Evolutionary conservation across 2,329 filamentous ascomycete genomes (phyloP).

Genomic region (Colletotrichum sp.): DNA sequence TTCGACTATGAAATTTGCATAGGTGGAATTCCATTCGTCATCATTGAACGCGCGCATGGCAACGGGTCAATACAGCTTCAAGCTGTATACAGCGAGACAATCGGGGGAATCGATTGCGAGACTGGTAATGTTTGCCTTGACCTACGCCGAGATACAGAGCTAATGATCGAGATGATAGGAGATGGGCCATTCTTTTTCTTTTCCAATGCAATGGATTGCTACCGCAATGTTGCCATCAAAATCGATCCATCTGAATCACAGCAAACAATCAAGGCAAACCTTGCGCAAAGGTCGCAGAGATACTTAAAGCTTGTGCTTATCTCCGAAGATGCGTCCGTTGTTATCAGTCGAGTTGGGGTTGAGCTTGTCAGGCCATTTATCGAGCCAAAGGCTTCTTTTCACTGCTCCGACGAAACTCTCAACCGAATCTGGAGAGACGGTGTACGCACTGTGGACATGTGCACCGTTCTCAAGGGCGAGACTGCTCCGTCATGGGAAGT

Average conservation of each 20-base stretch:
- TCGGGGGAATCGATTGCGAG: not conserved
- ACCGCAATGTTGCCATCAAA: not conserved
- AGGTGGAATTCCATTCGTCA: not conserved
- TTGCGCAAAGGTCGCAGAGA: not conserved
- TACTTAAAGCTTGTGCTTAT: not conserved
- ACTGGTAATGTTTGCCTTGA: not conserved
- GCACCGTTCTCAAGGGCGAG: slow-evolving; percentile 4
- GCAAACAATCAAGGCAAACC: not conserved
- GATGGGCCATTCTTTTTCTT: slow-evolving; percentile 13
- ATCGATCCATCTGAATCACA: not conserved
- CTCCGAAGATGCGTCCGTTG: not conserved
- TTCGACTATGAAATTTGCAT: slow-evolving; percentile 7
- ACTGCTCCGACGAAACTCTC: not conserved
- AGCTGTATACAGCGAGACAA: not conserved
- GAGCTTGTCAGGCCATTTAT: not conserved
- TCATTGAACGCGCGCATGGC: not conserved
- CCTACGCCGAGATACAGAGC: not conserved
- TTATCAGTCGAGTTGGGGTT: not conserved
- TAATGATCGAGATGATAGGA: not conserved
- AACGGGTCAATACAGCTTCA: not conserved
- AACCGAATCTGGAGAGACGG: slow-evolving; percentile 6
- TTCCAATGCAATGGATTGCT: slow-evolving; percentile 18
- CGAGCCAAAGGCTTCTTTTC: not conserved
- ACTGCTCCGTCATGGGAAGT: slow-evolving; percentile 4
- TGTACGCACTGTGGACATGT: slow-evolving; percentile 9